These are phyloP conservation scores for Thuja plicata DNA, from an alignment of 83 land plant species.

Conservation along the genomic window DNA sequence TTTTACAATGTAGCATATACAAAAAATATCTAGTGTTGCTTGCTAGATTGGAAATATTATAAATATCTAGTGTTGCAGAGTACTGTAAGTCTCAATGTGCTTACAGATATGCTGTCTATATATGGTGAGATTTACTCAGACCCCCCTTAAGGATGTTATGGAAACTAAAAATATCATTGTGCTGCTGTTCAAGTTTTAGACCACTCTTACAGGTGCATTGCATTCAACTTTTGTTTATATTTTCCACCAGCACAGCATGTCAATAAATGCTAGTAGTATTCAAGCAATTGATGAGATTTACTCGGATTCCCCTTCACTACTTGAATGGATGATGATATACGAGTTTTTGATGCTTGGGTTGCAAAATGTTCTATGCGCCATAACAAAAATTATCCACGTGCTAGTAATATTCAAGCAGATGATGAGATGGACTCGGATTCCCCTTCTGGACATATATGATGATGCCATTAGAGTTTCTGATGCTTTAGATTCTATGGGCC, in stretches of 20 bases:
- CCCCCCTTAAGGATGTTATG: conserved; percentile 44
- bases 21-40: too few relatives aligned
- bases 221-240: neutral
- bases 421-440: conserved; percentile 69
- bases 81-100: neutral
- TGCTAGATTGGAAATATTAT: too few relatives aligned
- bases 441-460: conserved; percentile 73
- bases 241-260: neutral
- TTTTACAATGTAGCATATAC: neutral
- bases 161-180: neutral
- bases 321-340: conserved; percentile 56
- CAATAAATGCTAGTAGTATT: neutral
- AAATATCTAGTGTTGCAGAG: neutral
- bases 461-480: conserved; percentile 65
- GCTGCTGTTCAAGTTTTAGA: neutral
- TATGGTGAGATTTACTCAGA: conserved; percentile 52
- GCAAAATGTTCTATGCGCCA: neutral
- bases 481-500: conserved; percentile 15
- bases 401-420: conserved; percentile 19
- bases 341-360: conserved; percentile 27
- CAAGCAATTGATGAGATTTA: conserved; percentile 45
- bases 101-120: conserved; percentile 12
- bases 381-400: neutral
- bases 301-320: conserved; percentile 85
- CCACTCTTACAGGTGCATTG: neutral